Conservation (phyloP, 2,329 filamentous ascomycete species). For the Cladosporium halotolerans region DNA sequence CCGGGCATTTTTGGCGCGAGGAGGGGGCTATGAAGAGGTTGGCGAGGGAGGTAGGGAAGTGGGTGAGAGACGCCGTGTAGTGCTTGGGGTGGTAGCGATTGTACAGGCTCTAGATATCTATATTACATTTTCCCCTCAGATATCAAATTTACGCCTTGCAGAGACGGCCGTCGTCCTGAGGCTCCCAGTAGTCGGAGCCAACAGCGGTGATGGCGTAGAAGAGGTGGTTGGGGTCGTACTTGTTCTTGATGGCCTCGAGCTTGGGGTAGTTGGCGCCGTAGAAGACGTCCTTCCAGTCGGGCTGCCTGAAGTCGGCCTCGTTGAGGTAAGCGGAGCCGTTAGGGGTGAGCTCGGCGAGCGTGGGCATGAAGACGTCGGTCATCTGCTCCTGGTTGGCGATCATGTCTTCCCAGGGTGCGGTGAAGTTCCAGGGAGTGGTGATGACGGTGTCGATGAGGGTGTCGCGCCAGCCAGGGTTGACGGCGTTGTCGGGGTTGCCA, state of each 20-base stretch:
- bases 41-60: slow-evolving; percentile 6
- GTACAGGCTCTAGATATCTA: not conserved
- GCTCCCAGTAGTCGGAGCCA: slow-evolving; percentile 33
- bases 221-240: slow-evolving; percentile 37
- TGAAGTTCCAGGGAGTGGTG: slow-evolving; percentile 34
- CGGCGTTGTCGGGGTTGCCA: slow-evolving; percentile 33
- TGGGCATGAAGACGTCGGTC: slow-evolving; percentile 35
- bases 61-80: not conserved
- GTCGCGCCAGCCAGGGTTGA: slow-evolving; percentile 36
- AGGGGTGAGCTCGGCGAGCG: slow-evolving; percentile 35
- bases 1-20: slow-evolving; percentile 48
- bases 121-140: slow-evolving; percentile 14
- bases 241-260: slow-evolving; percentile 34
- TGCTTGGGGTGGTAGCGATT: slow-evolving; percentile 11
- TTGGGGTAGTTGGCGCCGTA: slow-evolving; percentile 37
- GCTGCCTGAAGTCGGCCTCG: slow-evolving; percentile 34
- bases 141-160: not conserved
- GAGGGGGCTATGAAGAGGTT: slow-evolving; percentile 28
- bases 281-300: slow-evolving; percentile 36
- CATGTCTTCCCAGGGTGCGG: slow-evolving; percentile 33
- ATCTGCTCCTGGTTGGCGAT: slow-evolving; percentile 33
- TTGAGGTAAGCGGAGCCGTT: slow-evolving; percentile 33
- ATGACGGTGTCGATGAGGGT: slow-evolving; percentile 33
- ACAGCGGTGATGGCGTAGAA: slow-evolving; percentile 38
- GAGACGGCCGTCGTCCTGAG: slow-evolving; percentile 24